These are phyloP conservation scores for Amylocystis lapponica DNA, from an alignment of 768 basidiomycete genomes.

Conservation along the genomic window DNA sequence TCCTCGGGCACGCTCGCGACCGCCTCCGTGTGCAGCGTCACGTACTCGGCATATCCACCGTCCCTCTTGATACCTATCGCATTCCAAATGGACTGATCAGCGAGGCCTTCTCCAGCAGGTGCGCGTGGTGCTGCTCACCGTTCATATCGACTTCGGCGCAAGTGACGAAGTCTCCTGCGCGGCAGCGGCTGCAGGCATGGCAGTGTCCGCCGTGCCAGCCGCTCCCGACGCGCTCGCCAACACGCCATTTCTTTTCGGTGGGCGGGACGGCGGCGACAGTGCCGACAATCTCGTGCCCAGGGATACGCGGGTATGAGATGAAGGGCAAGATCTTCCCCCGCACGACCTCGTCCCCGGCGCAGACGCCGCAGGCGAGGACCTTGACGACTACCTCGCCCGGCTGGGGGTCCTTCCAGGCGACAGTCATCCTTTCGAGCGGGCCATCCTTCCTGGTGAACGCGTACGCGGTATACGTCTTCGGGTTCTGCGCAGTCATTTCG, in stretches of 20 bases:
- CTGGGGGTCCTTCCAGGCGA: slow-evolving; percentile 18
- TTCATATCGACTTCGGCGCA: slow-evolving; percentile 20
- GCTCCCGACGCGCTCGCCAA: slow-evolving; percentile 24
- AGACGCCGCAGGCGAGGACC: slow-evolving; percentile 23
- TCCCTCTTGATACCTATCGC: slow-evolving; percentile 16
- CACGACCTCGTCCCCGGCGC: too few relatives aligned
- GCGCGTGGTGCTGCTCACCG: slow-evolving; percentile 3
- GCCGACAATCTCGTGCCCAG: too few relatives aligned
- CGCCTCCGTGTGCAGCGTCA: slow-evolving; percentile 21
- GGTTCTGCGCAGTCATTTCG: too few relatives aligned
- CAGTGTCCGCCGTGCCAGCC: slow-evolving; percentile 27
- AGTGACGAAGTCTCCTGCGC: slow-evolving; percentile 20
- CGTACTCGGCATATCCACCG: slow-evolving; percentile 25
- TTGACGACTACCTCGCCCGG: slow-evolving; percentile 20
- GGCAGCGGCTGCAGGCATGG: slow-evolving; percentile 18
- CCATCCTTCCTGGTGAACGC: slow-evolving; percentile 20
- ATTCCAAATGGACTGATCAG: neutral
- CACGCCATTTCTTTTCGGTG: slow-evolving; percentile 13
- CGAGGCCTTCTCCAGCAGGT: neutral
- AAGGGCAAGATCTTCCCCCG: too few relatives aligned
- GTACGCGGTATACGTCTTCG: slow-evolving; percentile 13
- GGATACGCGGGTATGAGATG: too few relatives aligned
- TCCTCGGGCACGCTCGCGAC: slow-evolving; percentile 20
- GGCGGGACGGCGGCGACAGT: slow-evolving; percentile 15
- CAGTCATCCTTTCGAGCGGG: slow-evolving; percentile 13